phyloP scores from a whole-genome alignment of 208 protist species.

The Angomonas deanei region DNA sequence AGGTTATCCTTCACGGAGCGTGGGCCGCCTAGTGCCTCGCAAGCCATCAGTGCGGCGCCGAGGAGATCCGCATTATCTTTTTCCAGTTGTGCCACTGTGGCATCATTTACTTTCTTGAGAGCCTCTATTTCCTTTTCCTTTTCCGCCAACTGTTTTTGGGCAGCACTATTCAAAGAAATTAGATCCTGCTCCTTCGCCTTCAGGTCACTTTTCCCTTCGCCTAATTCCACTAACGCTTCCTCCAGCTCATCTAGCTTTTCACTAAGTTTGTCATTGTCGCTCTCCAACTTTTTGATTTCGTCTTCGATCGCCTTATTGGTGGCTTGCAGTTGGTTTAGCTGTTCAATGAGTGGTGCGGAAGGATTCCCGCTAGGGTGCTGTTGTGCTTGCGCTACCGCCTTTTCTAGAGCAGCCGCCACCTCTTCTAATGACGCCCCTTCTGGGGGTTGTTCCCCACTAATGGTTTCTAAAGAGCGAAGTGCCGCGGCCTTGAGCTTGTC shows the following conservation, averaged over 20 bases:
- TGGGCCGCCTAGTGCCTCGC: constrained; percentile 3
- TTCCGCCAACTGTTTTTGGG: constrained; percentile 11
- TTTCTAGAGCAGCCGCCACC: no score
- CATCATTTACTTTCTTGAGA: constrained; percentile 9
- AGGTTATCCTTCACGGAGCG: neutral
- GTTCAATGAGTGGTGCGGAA: constrained; percentile 7
- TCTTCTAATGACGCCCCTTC: constrained; percentile 6
- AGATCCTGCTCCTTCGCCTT: constrained; percentile 4
- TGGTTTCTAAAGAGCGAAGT: neutral
- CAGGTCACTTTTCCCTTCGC: neutral
- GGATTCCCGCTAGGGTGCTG: neutral
- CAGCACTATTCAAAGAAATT: neutral
- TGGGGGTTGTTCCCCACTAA: neutral
- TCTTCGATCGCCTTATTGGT: constrained; percentile 9
- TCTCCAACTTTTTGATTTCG: neutral
- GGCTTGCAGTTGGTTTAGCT: constrained; percentile 9
- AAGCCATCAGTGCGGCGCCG: neutral
- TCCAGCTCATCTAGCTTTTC: constrained; percentile 11
- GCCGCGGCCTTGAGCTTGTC: neutral
- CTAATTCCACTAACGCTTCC: neutral
- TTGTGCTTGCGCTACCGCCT: neutral
- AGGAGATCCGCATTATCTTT: neutral
- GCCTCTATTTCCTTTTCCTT: neutral
- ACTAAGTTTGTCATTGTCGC: neutral
- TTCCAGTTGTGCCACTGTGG: constrained; percentile 1